phyloP scores from a whole-genome alignment of 1,284 basidiomycete genomes.

The Hymenochaete sp. region DNA sequence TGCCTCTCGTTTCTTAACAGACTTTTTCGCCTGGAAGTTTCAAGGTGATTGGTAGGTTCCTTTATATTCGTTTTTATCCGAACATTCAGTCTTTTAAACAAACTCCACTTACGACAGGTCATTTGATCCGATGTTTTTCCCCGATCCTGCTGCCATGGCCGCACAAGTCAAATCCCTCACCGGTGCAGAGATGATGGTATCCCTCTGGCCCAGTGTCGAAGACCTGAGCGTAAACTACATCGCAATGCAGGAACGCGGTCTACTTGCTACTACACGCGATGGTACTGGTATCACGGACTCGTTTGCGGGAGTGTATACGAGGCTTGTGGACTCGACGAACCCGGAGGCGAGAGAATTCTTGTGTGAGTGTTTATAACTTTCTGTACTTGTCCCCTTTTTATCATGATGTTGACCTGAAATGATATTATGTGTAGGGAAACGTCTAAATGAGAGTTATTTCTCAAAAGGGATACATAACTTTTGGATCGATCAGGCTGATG shows the following conservation, averaged over 20 bases:
- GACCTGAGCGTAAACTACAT: constrained; percentile 33
- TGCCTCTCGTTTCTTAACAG: constrained; percentile 19
- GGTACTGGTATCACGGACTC: constrained; percentile 34
- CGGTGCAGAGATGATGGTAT: constrained; percentile 38
- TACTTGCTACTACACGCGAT: constrained; percentile 33
- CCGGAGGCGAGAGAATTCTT: constrained; percentile 23
- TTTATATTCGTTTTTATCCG: not conserved
- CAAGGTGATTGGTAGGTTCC: constrained; percentile 34
- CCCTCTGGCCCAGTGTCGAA: constrained; percentile 36
- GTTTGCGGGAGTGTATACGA: constrained; percentile 33
- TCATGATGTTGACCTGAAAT: not conserved
- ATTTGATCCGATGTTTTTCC: constrained; percentile 32
- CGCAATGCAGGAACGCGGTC: constrained; percentile 28
- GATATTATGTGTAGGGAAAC: constrained; percentile 26
- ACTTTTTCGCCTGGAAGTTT: constrained; percentile 36
- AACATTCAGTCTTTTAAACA: not conserved
- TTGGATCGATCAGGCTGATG: constrained; percentile 37
- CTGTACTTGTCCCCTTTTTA: too few relatives aligned
- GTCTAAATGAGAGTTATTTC: constrained; percentile 35
- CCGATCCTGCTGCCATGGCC: constrained; percentile 32
- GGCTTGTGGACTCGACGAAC: constrained; percentile 26
- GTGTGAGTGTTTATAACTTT: constrained; percentile 11
- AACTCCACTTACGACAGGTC: constrained; percentile 23
- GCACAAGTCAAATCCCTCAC: constrained; percentile 32
- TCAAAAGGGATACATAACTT: constrained; percentile 36